phyloP scores from a whole-genome alignment of 2,329 filamentous ascomycete species.

The Ceratocystis eucalypticola region DNA sequence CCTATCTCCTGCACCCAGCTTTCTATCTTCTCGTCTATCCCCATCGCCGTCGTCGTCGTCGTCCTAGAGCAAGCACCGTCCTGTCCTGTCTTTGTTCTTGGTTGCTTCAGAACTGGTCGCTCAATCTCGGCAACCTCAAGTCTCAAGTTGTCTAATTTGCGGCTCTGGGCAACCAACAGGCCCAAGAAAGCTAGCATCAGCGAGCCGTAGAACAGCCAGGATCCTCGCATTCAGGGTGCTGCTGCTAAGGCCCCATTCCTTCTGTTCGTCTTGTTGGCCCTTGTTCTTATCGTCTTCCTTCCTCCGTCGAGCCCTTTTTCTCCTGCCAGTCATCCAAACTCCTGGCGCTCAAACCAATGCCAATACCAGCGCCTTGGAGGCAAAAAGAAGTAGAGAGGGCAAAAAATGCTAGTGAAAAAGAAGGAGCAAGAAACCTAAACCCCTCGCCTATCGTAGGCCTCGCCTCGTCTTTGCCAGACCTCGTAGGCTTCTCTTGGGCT shows the following conservation, averaged over 20 bases:
- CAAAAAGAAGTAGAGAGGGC: no score
- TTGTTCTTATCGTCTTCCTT: background rate
- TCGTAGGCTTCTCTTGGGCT: background rate
- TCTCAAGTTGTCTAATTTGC: background rate
- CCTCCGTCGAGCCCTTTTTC: background rate
- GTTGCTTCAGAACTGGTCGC: background rate
- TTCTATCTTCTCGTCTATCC: no score
- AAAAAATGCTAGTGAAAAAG: no score
- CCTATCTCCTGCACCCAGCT: no score
- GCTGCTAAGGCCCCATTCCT: background rate
- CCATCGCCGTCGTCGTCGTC: no score
- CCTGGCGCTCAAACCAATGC: no score
- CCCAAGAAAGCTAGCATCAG: background rate
- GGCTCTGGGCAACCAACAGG: slow-evolving; percentile 1
- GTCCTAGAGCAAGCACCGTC: background rate
- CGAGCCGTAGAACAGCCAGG: background rate
- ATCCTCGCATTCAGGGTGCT: no score
- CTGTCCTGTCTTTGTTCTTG: background rate
- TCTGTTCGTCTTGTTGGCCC: background rate
- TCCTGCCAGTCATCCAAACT: background rate
- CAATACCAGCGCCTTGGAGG: no score
- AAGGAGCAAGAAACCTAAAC: no score
- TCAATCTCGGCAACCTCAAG: slow-evolving; percentile 2
- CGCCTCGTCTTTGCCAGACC: background rate
- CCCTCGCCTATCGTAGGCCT: background rate